Evolutionary conservation across 2,329 filamentous ascomycete genomes (phyloP).

Genomic region (Ceratocystis cubensis): DNA sequence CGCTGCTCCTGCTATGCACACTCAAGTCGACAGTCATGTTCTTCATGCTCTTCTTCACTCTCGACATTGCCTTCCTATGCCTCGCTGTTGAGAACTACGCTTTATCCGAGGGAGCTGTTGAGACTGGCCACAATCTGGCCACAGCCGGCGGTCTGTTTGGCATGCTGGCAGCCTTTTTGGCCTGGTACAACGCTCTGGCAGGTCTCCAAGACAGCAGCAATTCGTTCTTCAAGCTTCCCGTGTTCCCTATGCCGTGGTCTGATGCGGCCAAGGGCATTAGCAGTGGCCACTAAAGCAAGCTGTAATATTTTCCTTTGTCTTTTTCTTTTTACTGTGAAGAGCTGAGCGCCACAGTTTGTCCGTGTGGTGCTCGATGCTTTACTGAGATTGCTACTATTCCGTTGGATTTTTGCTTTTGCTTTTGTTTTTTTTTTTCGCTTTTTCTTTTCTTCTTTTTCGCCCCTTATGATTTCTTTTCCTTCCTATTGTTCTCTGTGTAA

Average conservation of each 20-base stretch:
- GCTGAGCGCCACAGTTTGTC: background rate
- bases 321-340: background rate
- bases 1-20: slow-evolving; percentile 59
- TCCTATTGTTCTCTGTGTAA: background rate
- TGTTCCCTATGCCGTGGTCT: slow-evolving; percentile 92
- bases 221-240: slow-evolving; percentile 82
- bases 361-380: background rate
- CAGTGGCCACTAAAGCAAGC: slow-evolving; percentile 17
- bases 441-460: background rate
- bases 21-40: slow-evolving; percentile 66
- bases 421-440: background rate
- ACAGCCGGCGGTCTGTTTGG: slow-evolving; percentile 69
- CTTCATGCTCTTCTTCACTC: slow-evolving; percentile 63
- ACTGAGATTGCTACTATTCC: background rate
- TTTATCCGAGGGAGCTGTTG: slow-evolving; percentile 37
- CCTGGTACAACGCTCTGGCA: slow-evolving; percentile 78
- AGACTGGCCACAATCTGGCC: slow-evolving; percentile 39
- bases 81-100: slow-evolving; percentile 53
- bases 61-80: slow-evolving; percentile 64
- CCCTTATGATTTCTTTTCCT: background rate
- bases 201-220: slow-evolving; percentile 71
- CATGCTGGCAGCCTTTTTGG: slow-evolving; percentile 65
- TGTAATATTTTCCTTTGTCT: background rate
- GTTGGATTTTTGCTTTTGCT: slow-evolving; percentile 2
- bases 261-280: slow-evolving; percentile 43